Base-by-base conservation (phyloP, 2,329 filamentous ascomycete genomes). In the Aspergillus sp. region DNA sequence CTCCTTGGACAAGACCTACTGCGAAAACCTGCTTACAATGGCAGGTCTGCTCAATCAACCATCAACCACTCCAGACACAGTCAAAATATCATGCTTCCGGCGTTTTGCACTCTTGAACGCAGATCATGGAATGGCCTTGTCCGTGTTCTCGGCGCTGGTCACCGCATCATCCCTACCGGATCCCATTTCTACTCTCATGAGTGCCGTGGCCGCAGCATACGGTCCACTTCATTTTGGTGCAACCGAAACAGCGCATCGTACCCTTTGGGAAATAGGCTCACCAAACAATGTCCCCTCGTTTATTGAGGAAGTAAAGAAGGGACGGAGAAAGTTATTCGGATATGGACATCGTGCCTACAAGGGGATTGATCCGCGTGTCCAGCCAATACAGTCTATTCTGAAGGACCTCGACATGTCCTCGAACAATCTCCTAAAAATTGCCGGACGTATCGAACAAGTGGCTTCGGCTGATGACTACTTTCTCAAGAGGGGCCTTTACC, bases 221-320 rank as follows among this genome's bases (percentile, higher is more conserved):
- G 82, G 82, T 0, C 80, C 80, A 0, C 78, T 82, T 0, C 82
- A 84, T 64, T 82, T 80, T 50, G 82, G 81, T n/a, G 82, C 82
- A 3, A 81, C 79, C 0, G 82, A 84, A 57, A 76, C 77, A 19
- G 81, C 81, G 0, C 82, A 82, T 60, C 75, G 78, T 45, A 58
- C 61, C 0, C 56, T 69, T 4, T 44, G 19, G 5, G 57, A 60
- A 2, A 62, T 70, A 5, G 56, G 60, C 14, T 51, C 51, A 0
- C 46, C 55, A 2, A 76, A 58, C 0, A 63, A 59, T 13, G 62
- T 69, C 2, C 61, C 66, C 1, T 48, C 41, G 0, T 65, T 69
- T n/a, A 58, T 70, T 1, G 57, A 61, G 3, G 53, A 61, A 11
- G 64, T 69, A 14, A 69, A 68, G 49, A 32, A 53, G 3, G 61